Evolutionary conservation across 2,329 filamentous ascomycete genomes (phyloP), one percentile per base, ranked within the genome.

Genomic region (Calonectria pteridis): DNA sequence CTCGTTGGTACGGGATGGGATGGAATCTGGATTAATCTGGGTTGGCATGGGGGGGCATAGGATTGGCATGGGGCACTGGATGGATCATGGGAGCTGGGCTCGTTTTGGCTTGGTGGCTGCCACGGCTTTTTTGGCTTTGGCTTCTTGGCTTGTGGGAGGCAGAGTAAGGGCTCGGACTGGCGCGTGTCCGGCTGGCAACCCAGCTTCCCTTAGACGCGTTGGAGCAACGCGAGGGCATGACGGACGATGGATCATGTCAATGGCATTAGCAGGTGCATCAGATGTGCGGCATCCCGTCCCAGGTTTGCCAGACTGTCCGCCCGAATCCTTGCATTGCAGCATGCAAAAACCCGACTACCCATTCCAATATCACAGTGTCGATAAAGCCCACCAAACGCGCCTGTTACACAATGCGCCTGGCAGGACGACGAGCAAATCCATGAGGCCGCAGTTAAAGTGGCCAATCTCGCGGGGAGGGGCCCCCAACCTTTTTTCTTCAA

Each of bases 1-100:
- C 77, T 77, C 77, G 74, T 79, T 79, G 75, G 73, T 65, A 76
- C 69, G 77, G 63, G 53, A 69, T 50, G 64, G 40, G 49, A 55
- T 59, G 35, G 35, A 35, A 46, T 62, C 37, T 29, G 65, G 49
- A 67, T 67, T 51, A 55, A 50, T 68, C 67, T 63, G 53, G 67
- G 46, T 69, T 69, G 71, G 71, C 62, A 73, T 66, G 66, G 64
- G 71, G 64, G 71, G 40, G 50, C 35, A 59, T 50, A 43, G 65
- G 65, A 68, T 55, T 68, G 70, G 70, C 58, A 73, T 78, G 75
- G 73, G 77, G 68, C 49, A 66, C 35, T 64, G 73, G 40, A 77
- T 59, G 67, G 75, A 79, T 79, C 76, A 79, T 76, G 76, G 69
- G 73, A 64, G 68, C 58, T 62, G 74, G 63, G 37, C 51, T 67